These are phyloP conservation scores for Cercospora sp. DNA, from an alignment of 2,329 filamentous ascomycete genomes.

Conservation along the genomic window DNA sequence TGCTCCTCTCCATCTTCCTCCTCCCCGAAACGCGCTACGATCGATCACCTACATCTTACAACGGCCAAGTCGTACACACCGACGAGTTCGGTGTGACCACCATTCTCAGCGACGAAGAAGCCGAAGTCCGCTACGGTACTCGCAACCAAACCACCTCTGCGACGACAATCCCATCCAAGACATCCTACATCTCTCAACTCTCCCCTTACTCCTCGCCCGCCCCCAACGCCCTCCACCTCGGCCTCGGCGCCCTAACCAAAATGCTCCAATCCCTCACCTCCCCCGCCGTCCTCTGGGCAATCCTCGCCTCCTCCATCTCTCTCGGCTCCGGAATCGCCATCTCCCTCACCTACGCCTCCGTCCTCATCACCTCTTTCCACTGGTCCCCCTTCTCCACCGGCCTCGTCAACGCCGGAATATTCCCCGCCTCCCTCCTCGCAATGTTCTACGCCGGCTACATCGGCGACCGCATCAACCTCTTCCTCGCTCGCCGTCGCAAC, in stretches of 20 bases:
- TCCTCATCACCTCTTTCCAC: conserved; percentile 39
- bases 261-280: conserved; percentile 41
- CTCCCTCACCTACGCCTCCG: conserved; percentile 42
- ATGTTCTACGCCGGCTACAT: conserved; percentile 33
- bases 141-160: background rate
- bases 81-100: conserved; percentile 45
- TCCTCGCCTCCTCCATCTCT: conserved; percentile 41
- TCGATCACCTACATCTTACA: conserved; percentile 38
- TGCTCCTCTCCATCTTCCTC: conserved; percentile 43
- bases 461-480: conserved; percentile 33
- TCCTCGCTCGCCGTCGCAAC: conserved; percentile 36
- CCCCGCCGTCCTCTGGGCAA: conserved; percentile 43
- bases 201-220: background rate
- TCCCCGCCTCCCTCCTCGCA: conserved; percentile 29
- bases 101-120: conserved; percentile 38
- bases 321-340: conserved; percentile 44
- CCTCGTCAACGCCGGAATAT: conserved; percentile 31
- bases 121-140: background rate
- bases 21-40: conserved; percentile 46
- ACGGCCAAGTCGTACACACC: conserved; percentile 42
- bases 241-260: conserved; percentile 29
- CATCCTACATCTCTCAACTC: conserved; percentile 2
- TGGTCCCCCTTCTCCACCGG: conserved; percentile 35
- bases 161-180: background rate
- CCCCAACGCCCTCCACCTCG: background rate